These are phyloP conservation scores for Aureobasidium namibiae DNA, from an alignment of 2,329 filamentous ascomycete species.

Conservation along the genomic window DNA sequence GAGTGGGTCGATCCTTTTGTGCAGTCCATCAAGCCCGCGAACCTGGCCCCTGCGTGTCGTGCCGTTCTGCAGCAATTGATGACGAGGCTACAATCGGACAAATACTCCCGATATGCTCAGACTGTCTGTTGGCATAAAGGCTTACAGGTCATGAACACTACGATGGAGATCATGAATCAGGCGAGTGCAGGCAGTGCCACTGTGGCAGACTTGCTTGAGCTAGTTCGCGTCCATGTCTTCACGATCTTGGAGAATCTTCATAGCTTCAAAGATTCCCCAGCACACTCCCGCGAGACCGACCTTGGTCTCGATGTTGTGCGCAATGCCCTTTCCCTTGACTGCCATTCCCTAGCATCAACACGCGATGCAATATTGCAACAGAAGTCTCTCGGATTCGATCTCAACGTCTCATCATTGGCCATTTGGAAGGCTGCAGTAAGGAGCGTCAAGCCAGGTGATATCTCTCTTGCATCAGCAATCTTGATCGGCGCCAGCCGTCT, in stretches of 20 bases:
- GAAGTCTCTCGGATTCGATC: slow-evolving; percentile 55
- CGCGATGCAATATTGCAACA: slow-evolving; percentile 56
- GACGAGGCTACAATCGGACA: slow-evolving; percentile 50
- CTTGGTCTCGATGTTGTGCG: slow-evolving; percentile 58
- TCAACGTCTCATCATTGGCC: slow-evolving; percentile 61
- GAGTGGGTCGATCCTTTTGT: slow-evolving; percentile 75
- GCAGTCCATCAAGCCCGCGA: slow-evolving; percentile 64
- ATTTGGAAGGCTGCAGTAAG: slow-evolving; percentile 73
- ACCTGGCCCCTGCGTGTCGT: slow-evolving; percentile 71
- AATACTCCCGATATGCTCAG: slow-evolving; percentile 49
- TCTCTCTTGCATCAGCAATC: slow-evolving; percentile 67
- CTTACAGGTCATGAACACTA: slow-evolving; percentile 43
- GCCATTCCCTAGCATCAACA: slow-evolving; percentile 60
- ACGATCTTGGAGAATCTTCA: slow-evolving; percentile 28
- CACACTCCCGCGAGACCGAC: background rate
- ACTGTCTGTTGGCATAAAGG: slow-evolving; percentile 57
- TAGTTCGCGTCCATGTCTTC: slow-evolving; percentile 52
- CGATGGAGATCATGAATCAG: slow-evolving; percentile 18
- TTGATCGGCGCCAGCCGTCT: slow-evolving; percentile 63
- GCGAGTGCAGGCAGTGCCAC: slow-evolving; percentile 27
- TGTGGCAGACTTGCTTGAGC: slow-evolving; percentile 52
- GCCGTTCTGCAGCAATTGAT: slow-evolving; percentile 71
- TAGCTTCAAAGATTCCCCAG: slow-evolving; percentile 21
- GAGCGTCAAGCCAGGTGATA: slow-evolving; percentile 56
- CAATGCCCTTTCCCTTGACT: slow-evolving; percentile 61